phyloP scores from a whole-genome alignment of 768 basidiomycete species.

The Royoungia palumana region DNA sequence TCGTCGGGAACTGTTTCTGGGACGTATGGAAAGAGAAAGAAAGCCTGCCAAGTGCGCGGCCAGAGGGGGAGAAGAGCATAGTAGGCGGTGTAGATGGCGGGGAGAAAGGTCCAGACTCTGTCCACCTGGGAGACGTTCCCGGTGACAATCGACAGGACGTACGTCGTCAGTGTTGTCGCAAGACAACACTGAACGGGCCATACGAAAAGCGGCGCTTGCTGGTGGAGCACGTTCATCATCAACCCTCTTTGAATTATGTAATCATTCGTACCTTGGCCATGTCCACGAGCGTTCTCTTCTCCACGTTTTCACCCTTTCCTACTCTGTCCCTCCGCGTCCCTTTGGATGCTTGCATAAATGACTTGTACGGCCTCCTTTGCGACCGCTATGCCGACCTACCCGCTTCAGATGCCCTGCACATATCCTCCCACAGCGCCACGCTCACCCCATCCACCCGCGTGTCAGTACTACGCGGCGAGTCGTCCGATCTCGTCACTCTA shows the following conservation, averaged over 20 bases:
- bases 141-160: conserved; percentile 61
- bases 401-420: conserved; percentile 35
- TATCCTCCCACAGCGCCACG: conserved; percentile 40
- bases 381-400: conserved; percentile 50
- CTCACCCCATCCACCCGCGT: conserved; percentile 31
- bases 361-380: conserved; percentile 43
- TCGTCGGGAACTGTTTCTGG: conserved; percentile 42
- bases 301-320: conserved; percentile 59
- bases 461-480: conserved; percentile 33
- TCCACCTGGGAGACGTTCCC: conserved; percentile 88
- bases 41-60: conserved; percentile 34
- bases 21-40: conserved; percentile 54
- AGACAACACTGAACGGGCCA: conserved; percentile 68
- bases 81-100: conserved; percentile 78
- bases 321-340: conserved; percentile 49
- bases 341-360: conserved; percentile 37
- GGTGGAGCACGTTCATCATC: conserved; percentile 8
- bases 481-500: conserved; percentile 52
- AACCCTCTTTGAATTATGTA: too few relatives aligned
- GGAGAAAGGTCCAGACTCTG: conserved; percentile 75
- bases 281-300: conserved; percentile 53
- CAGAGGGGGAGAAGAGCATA: conserved; percentile 73
- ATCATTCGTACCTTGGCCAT: conserved; percentile 26
- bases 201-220: conserved; percentile 37
- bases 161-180: conserved; percentile 46